Base-by-base conservation (phyloP, 306 rosid species). In the Begonia masoniana region DNA sequence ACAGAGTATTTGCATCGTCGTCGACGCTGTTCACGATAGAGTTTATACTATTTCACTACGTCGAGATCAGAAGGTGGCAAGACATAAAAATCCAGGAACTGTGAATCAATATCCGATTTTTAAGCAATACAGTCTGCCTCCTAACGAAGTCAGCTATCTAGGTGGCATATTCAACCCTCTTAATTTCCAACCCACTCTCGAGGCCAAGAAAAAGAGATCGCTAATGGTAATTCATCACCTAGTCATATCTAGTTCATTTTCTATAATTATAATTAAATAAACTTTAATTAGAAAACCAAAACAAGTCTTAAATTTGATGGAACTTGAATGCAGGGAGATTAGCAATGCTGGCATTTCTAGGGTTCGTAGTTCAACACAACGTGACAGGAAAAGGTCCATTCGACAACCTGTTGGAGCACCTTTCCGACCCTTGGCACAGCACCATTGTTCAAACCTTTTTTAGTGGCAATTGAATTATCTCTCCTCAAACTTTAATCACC, bases 21-120 rank as follows among this genome's bases (percentile, higher is more conserved):
- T 83, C 99, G 0, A 92, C 96, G 43, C 92, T 86, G 24, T 86
- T 92, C 17, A 96, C 86, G 76, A 83, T 92, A 23, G 96, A 83
- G 84, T 92, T 92, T 84, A 92, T 92, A 10, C 47, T 92, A 64
- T 92, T 92, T 78, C 99, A 92, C 67, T 92, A 92, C 15, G 96
- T 92, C 12, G 99, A 92, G 66, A 83, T 92, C 62, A 64, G 99
- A 67, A 74, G 99, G 71, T 92, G 96, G 96, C 99, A 92, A 62
- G 99, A 92, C 76, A 92, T 92, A 15, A 92, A 92, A 83, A 92
- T 83, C 99, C 96, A 26, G 99, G 96, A 41, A 41, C 87, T 62
- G 96, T 92, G 23, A 92, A 92, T 74, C 99, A 92, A 72, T 96
- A 92, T 48, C 96, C 99, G 67, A 92, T 92, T 82, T 91, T 91